Evolutionary conservation across 2,329 filamentous ascomycete species (phyloP), one percentile per base, ranked within the genome.

Genomic region (Nothophaeocryptopus gaeumannii): DNA sequence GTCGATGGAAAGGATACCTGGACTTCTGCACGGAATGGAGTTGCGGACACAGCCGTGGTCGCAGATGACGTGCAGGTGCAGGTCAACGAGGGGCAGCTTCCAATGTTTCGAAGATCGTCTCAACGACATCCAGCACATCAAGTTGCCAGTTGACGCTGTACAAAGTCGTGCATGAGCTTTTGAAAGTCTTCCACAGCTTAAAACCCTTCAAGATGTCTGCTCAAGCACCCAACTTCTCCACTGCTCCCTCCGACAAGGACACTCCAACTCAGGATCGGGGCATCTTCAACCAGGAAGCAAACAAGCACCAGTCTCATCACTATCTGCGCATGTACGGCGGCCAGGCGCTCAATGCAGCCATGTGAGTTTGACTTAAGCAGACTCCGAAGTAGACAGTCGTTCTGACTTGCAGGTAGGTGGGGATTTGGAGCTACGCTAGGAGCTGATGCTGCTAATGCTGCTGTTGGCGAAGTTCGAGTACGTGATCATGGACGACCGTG

Each of bases 261-360:
- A 64, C 61, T 20, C 62, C 61, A 20, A 36, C 45, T 13, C 62
- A 64, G 53, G 56, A 64, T 38, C 54, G 62, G 16, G 52, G 53
- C 11, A 42, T 63, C 42, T 65, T 65, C 55, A 32, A 63, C 39
- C 54, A 62, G 11, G 57, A 64, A 40, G 50, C 53, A 14, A 48
- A 58, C 46, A 63, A 64, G 38, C 63, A 65, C 53, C 47, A 64
- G 40, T 55, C 45, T 7, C 63, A 65, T 45, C 63, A 65, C 42
- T 64, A 64, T 37, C 34, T 63, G 36, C 47, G 63, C 31, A 63
- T 60, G 61, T 65, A 64, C 47, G 63, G 62, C 10, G 63, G 63
- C 1, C 56, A 62, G 42, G 61, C 53, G 5, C 32, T 57, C n/a
- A 46, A 58, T 8, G 62, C 63, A 1, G 51, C 55, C 8, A 55